Evolutionary conservation across 164 flowering plant species (phyloP), one percentile per base, ranked within the genome.

Genomic region (Vitis riparia): DNA sequence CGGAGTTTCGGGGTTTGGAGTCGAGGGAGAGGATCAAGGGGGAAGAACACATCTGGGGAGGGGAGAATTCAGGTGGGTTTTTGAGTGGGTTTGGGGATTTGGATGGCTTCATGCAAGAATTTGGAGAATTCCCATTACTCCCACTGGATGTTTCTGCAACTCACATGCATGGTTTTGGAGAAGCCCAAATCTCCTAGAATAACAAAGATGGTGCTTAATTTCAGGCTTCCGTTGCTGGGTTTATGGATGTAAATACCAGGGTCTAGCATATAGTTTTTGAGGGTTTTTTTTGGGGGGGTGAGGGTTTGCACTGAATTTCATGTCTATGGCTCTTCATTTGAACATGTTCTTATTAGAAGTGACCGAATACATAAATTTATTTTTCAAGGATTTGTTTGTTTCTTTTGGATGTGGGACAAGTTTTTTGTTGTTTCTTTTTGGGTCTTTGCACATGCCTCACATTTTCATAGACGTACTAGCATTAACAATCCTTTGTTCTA

Each of bases 61-160:
- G 66, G 53, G 85, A 75, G 61, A 81, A 73, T 71, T 67, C 72
- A 44, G 83, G 81, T 51, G 84, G 84, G 16, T 86, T 85, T 70
- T 77, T 87, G 66, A 70, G 78, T 30, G 88, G 84, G 56, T 84
- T 91, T 67, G 78, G 78, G 51, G 88, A 89, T 72, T 78, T 88
- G 62, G 92, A 88, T 53, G 89, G 92, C 0, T 87, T 88, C 60
- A 85, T 91, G 76, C 85, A 81, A 68, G 90, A 84, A 47, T 70
- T 89, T 56, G 80, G 66, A 66, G 81, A 75, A 16, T 83, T 77
- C 59, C 86, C 85, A 15, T 58, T 82, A 11, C 63, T 80, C 65
- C 84, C 85, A 52, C 51, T 83, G 75, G 83, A 70, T 71, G 77
- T 83, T 68, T 59, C 84, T 56, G 75, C 82, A 66, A 47, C 81